Evolutionary conservation across 179 eudicot genomes (phyloP), one percentile per base, ranked within the genome.

Genomic region (Heliamphora pulchella): DNA sequence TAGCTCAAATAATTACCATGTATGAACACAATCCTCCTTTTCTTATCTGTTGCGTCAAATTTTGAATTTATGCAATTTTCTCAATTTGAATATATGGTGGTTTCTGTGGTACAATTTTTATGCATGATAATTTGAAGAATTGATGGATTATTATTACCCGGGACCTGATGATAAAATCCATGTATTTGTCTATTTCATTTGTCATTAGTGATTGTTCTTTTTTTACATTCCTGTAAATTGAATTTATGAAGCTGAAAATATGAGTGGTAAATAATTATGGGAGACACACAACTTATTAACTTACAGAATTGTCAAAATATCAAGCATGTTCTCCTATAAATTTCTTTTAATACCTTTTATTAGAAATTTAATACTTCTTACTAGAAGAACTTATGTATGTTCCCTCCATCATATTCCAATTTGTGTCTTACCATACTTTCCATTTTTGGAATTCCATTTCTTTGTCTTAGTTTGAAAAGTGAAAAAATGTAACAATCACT

Each of bases 1-100:
- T 92, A 91, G 94, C 91, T 71, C 99, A 96, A 78, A 84, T 92
- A 84, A 90, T 96, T 84, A 87, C 97, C 78, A 91, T 89, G 95
- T 96, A 87, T 71, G 85, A 74, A 44, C 48, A 46, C 58, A 15
- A 59, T 53, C 43, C 67, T 43, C 77, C 74, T 50, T 76, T 71
- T 79, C 64, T 70, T 7, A 18, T 62, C 54, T 54, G n/a, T 68
- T 71, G 17, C 18, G 57, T 53, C 44, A 41, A 47, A 8, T 47
- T 31, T 63, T 20, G 55, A 58, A 17, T 70, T 76, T 73, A 47
- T 47, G 67, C 54, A 70, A 43, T 72, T 53, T 67, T 47, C 54
- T 71, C 17, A 67, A 67, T 54, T 8, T 54, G 53, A 78, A 66
- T n/a, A 51, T 53, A 57, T 69, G 62, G n/a, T 68, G 13, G 55